Base-by-base conservation (phyloP, 2,329 filamentous ascomycete species). In the Stagonosporopsis tanaceti region DNA sequence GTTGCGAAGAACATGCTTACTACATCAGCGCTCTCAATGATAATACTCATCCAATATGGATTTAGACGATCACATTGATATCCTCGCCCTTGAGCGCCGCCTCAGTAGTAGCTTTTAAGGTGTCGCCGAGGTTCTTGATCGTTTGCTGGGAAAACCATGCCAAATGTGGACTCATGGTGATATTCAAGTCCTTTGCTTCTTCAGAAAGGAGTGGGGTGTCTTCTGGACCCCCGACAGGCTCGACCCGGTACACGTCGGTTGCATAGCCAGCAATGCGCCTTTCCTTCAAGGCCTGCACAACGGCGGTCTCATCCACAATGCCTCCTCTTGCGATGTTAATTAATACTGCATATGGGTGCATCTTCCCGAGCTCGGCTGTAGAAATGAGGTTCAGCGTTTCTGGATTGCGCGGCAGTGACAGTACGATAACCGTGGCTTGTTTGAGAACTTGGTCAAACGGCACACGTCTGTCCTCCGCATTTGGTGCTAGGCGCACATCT, bases 121-220 rank as follows among this genome's bases (percentile, higher is more conserved):
- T 76, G 30, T 71, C 68, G 12, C 76, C 74, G 39, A 84, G 77
- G 37, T 80, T 84, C 41, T 77, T 71, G 55, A 81, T 73, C 4
- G 81, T 85, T 61, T 72, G 77, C 44, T 78, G 75, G 1, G 81
- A 78, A 61, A 79, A 80, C 83, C 83, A 86, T 1, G 84, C 83
- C 37, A 84, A 59, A 71, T 86, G 84, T 17, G 83, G 82, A 45
- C 77, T 82, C 38, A 84, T 62, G 0, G 83, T 78, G 57, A 86
- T 68, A 57, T 84, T 84, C 12, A 84, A 76, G 20, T 78, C 75
- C 47, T 76, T 72, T 2, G 73, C 73, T 17, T 81, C 79, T n/a
- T 79, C 72, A 6, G 72, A 65, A 24, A 84, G 63, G 42, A 84
- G 68, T 0, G 78, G 76, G 6, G 76, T 79, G 22, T 77, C 79